Base-by-base conservation (phyloP, 257 asterid genomes). In the Mentha longifolia region DNA sequence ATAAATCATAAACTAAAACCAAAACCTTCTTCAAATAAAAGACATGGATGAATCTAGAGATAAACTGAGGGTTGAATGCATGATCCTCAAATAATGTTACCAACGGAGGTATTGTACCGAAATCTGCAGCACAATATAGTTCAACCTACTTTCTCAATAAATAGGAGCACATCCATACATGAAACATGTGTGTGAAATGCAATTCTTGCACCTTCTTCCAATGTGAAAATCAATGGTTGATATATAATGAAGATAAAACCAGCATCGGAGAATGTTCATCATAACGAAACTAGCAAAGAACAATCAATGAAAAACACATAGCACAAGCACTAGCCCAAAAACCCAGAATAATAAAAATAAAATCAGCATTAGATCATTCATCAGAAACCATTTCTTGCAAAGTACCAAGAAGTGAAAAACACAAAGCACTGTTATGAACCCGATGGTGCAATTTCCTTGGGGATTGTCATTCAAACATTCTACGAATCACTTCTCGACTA, bases 191-290 rank as follows among this genome's bases (percentile, higher is more conserved):
- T 43, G 7, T 35, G 55, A 11, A 14, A 57, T 55, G 49, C 4
- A 54, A 16, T 7, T 73, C 71, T 65, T 52, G 70, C 66, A 51
- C 43, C 50, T 39, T 45, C 56, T 43, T 45, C 43, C 25, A 55
- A 55, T 20, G 16, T 49, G 9, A 22, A 47, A 74, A 33, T 16
- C 31, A 47, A 75, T 41, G 35, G 25, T 9, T 9, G 41, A 28
- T 28, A 28, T 28, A 52, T 14, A 28, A 42, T 39, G 31, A 57
- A 77, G 46, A 71, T 16, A 59, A 71, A 60, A 60, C 19, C 74
- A 49, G 54, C 31, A 51, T 39, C 16, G 12, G 54, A n/a, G 17
- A 15, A 35, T 35, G 9, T 15, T 47, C 54, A 15, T 47, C 20
- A 47, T 10, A 46, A 15, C 13, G 39, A 45, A 3, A 47, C 54